Base-by-base conservation (phyloP, 371 early-diverging fungal genomes). In the Haplosporangium sp. region DNA sequence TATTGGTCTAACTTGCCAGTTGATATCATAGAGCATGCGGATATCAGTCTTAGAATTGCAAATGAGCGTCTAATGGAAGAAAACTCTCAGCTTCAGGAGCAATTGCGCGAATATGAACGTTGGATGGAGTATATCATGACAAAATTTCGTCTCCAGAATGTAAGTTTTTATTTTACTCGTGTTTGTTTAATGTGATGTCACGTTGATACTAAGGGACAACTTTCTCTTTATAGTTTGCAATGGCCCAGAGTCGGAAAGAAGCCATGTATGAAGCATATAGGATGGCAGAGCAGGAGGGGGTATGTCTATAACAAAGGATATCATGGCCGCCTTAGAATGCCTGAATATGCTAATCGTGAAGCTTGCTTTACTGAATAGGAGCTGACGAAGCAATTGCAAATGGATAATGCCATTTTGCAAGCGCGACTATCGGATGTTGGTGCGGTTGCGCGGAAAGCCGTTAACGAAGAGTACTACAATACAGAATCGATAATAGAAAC, bases 91-190 rank as follows among this genome's bases (percentile, higher is more conserved):
- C 61, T 74, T 10, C 74, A 74, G 69, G 74, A 74, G 35, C 74
- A 74, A 27, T 56, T 74, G 52, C 69, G 65, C 17, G 74, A 74
- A 39, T 74, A 74, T 40, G 74, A 74, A 15, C 64, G 69, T 47
- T 74, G 74, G 65, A 69, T 74, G 63, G 74, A 74, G 27, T 74
- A 55, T 34, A 74, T 74, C 37, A 74, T 74, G 74, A 69, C 74
- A 58, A 74, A 74, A 53, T 74, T 74, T 17, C 64, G 74, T 19
- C 65, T 74, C 2, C 74, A 74, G 35, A 74, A 74, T 19, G 74
- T 74, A 74, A 60, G 67, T 44, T 19, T 42, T 44, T 27, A 27
- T 20, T 38, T 59, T 59, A 6, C 42, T 56, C 13, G 55, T 59
- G 39, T 27, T n/a, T 13, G 19, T 52, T 55, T 45, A 10, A 27